Base-by-base conservation (phyloP, 2,329 filamentous ascomycete species). In the Chrysoporthe austroafricana region DNA sequence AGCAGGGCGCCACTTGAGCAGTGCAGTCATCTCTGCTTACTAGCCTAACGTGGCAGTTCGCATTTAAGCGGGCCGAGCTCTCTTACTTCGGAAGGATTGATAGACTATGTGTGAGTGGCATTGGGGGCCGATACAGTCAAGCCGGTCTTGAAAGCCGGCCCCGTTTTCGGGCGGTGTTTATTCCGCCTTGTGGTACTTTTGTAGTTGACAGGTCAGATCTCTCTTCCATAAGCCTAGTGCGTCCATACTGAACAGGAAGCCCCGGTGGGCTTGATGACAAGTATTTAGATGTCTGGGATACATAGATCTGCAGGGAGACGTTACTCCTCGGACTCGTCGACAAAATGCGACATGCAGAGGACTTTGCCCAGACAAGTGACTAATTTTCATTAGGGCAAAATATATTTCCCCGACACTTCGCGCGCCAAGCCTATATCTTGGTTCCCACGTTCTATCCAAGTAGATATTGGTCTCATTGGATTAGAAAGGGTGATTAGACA, bases 31-130 rank as follows among this genome's bases (percentile, higher is more conserved):
- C 54, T 2, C 50, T 64, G 64, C 50, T 43, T 59, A 50, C 52
- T 43, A 21, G 32, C 62, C 57, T 21, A 56, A 65, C 26, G 59
- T 32, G 62, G 46, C 62, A 65, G 63, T 36, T 54, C 62, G 32
- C 36, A 64, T 44, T 62, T 50, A 13, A 62, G 21, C 62, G 66
- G 62, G 63, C 66, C 66, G 50, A 8, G 16, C 18, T 14, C 16
- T 68, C 52, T 4, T 52, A 34, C 54, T 48, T 9, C 63, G 66
- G 63, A 52, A 68, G 66, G 66, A 68, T 68, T 68, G 66, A 68
- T 68, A 68, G 63, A 59, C 66, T 66, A 21, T 50, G 42, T 42
- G 60, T 61, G 66, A 66, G 56, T 58, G n/a, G 3, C 34, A 58
- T 42, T 66, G 62, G 66, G 66, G 66, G 62, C 62, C 62, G 66